Base-by-base conservation (phyloP, 83 land plant genomes). In the Diphasiastrum complanatum region DNA sequence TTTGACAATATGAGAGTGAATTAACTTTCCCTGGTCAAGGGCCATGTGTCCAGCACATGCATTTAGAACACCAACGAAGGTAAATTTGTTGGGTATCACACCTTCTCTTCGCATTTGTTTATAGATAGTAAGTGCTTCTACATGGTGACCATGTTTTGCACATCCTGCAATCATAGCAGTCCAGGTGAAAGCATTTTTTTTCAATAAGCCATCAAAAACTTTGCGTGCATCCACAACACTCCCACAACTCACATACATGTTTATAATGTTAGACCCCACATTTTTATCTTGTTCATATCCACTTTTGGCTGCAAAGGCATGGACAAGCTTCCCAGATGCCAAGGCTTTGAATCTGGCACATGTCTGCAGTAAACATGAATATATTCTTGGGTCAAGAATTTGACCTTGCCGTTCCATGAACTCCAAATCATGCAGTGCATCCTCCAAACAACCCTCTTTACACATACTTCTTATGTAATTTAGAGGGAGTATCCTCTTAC, bases 231-330 rank as follows among this genome's bases (percentile, higher is more conserved):
- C 61, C 20, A 33, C 61, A n/a, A 58, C 14, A 4, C 35, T 33
- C 2, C 61, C 61, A 58, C 61, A 33, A 3, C 33, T 4, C 11
- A 10, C 34, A 58, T 58, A 58, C 61, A 58, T 58, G 33, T 33
- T 33, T 18, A 58, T 16, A 11, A 58, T 16, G 22, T 36, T 18
- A 18, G 22, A 33, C 43, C 19, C 43, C 23, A 58, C 19, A 58
- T 12, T 20, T 11, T n/a, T 3, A 2, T 36, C 24, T 36, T 36
- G 33, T 2, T 36, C 43, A 3, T 33, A 16, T 5, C 24, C 4
- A 32, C 2, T 19, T 23, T 36, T 34, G 23, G 35, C 4, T 14
- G 35, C 19, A 3, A 33, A 24, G 6, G 20, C 33, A 41, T 58
- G 61, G 35, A 58, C 2, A 4, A 58, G 4, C 33, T 34, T 58